Percentiles rank a stretch among this genome's conserved stretches.
These are phyloP conservation scores for Solanum hybrid DNA, from an alignment of 305 asterid genomes.

Conservation along the genomic window DNA sequence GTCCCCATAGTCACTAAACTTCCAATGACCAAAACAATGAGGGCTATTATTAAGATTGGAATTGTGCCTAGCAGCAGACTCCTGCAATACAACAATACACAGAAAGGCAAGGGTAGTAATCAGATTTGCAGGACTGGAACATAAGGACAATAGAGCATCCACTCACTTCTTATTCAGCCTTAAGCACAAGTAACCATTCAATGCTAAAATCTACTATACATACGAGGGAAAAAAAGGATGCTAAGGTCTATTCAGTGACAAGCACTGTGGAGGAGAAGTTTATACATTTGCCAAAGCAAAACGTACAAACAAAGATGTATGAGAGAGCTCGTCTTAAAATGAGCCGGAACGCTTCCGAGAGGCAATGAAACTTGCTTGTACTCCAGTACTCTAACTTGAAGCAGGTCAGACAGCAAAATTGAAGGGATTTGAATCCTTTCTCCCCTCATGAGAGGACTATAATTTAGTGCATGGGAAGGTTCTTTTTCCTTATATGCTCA, in stretches of 20 bases:
- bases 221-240: background rate
- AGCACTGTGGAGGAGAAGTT: background rate
- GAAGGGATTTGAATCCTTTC: background rate
- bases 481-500: background rate
- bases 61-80: slow-evolving; percentile 45
- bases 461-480: background rate
- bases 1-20: slow-evolving; percentile 23
- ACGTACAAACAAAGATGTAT: background rate
- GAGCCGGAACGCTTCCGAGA: background rate
- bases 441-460: background rate
- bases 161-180: background rate
- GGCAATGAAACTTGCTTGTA: background rate
- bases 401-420: background rate
- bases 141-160: background rate
- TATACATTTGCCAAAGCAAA: background rate
- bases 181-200: background rate
- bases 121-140: background rate
- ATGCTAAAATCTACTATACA: background rate
- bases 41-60: slow-evolving; percentile 41
- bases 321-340: background rate
- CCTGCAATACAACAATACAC: slow-evolving; percentile 25
- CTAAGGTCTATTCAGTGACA: background rate
- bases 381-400: background rate
- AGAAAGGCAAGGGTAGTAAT: background rate
- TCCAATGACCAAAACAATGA: slow-evolving; percentile 32